A percentile compares a stretch with the other conserved stretches of the same genome.
These are phyloP conservation scores for Teunomyces atbi DNA, from an alignment of 805 yeast species.

Conservation along the genomic window DNA sequence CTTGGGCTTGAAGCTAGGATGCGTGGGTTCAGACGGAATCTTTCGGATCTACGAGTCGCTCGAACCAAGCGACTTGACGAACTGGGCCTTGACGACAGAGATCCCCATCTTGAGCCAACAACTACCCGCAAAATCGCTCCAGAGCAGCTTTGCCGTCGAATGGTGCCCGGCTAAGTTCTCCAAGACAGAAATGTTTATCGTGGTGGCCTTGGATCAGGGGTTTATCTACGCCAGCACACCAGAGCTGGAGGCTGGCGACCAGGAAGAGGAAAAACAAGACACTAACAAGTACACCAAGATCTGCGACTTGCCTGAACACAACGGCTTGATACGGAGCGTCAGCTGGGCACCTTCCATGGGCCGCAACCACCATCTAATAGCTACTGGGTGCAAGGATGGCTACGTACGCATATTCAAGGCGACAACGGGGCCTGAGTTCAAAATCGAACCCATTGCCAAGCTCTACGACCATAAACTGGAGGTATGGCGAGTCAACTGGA, in stretches of 20 bases:
- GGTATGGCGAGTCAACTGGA: slow-evolving; percentile 97
- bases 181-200: slow-evolving; percentile 70
- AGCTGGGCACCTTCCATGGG: slow-evolving; percentile 99
- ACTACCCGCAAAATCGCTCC: slow-evolving; percentile 72
- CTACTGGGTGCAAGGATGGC: slow-evolving; percentile 97
- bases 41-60: slow-evolving; percentile 81
- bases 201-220: slow-evolving; percentile 85
- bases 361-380: slow-evolving; percentile 78
- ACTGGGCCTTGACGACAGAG: slow-evolving; percentile 79
- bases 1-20: slow-evolving; percentile 75
- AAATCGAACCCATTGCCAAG: slow-evolving; percentile 61
- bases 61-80: slow-evolving; percentile 83
- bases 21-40: slow-evolving; percentile 87
- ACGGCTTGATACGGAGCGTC: slow-evolving; percentile 81
- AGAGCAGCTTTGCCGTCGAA: slow-evolving; percentile 78
- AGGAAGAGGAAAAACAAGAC: slow-evolving; percentile 1
- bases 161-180: slow-evolving; percentile 91
- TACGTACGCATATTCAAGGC: slow-evolving; percentile 81
- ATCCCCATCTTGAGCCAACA: slow-evolving; percentile 62
- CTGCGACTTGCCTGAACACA: slow-evolving; percentile 76
- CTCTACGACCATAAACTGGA: slow-evolving; percentile 79
- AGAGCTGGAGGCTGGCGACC: background rate
- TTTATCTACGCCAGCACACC: slow-evolving; percentile 53
- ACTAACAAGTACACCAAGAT: slow-evolving; percentile 47
- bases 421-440: slow-evolving; percentile 42